These are phyloP conservation scores for Apocynum venetum DNA, from an alignment of 257 asterid genomes.

Conservation along the genomic window DNA sequence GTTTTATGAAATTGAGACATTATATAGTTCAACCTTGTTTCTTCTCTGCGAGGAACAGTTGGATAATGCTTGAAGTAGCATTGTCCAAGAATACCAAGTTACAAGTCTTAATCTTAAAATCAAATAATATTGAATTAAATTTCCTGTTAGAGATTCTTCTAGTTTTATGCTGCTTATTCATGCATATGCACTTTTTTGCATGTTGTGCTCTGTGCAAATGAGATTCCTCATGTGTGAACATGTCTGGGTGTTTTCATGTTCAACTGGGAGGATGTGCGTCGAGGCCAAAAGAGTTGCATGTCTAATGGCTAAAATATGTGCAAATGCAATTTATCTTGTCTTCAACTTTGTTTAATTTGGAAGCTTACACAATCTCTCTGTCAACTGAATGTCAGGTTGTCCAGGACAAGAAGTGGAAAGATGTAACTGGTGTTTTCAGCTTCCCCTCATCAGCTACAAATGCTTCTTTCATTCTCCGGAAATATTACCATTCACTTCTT, in stretches of 20 bases:
- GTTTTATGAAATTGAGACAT: not conserved
- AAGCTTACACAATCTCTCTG: not conserved
- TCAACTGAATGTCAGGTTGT: conserved; percentile 41
- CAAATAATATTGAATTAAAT: too few species aligned
- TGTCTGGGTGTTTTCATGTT: too few species aligned
- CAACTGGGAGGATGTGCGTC: too few species aligned
- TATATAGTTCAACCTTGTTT: not conserved
- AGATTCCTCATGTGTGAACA: too few species aligned
- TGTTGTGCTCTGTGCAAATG: too few species aligned
- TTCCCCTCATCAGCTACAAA: conserved; percentile 90
- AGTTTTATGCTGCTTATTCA: too few species aligned
- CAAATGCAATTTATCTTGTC: not conserved
- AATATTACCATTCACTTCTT: conserved; percentile 65
- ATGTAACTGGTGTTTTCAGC: conserved; percentile 56
- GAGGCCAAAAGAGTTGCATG: too few species aligned
- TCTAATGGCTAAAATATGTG: too few species aligned
- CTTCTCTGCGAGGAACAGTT: not conserved
- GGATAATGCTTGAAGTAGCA: not conserved
- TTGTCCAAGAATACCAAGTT: not conserved
- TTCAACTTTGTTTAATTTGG: not conserved
- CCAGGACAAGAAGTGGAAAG: conserved; percentile 75
- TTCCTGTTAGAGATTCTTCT: too few species aligned
- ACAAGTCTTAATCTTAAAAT: not conserved
- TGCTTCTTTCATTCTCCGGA: conserved; percentile 82
- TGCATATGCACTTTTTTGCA: too few species aligned